These are phyloP conservation scores for Dipteronia sinensis DNA, from an alignment of 345 rosid genomes.

Conservation along the genomic window DNA sequence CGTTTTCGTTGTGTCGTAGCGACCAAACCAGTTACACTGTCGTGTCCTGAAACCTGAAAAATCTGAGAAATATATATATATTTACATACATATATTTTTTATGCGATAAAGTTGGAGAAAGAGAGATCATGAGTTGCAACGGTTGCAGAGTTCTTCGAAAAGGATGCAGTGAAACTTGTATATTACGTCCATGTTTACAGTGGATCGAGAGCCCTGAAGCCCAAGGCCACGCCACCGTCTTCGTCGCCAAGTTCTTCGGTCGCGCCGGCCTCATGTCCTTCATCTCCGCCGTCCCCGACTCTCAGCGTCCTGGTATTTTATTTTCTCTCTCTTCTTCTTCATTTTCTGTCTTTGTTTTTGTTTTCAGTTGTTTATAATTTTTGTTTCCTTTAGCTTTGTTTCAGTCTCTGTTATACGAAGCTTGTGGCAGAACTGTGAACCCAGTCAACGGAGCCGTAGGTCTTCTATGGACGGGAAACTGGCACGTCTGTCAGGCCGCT, in stretches of 20 bases:
- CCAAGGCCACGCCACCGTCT: slow-evolving; percentile 96
- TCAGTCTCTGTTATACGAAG: slow-evolving; percentile 85
- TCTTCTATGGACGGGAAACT: slow-evolving; percentile 85
- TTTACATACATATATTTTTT: background rate
- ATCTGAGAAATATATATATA: background rate
- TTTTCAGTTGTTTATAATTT: slow-evolving; percentile 6
- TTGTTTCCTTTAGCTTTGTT: slow-evolving; percentile 71
- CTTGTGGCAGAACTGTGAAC: slow-evolving; percentile 93
- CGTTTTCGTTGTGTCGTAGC: background rate
- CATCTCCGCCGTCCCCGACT: slow-evolving; percentile 87
- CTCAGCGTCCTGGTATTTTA: slow-evolving; percentile 76
- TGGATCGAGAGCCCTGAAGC: slow-evolving; percentile 92
- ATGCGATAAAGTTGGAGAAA: slow-evolving; percentile 10
- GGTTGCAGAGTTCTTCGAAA: slow-evolving; percentile 95
- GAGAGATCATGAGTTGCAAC: slow-evolving; percentile 89
- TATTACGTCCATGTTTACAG: slow-evolving; percentile 84
- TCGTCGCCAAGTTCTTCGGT: slow-evolving; percentile 97
- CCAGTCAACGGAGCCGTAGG: slow-evolving; percentile 98
- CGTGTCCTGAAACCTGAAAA: background rate
- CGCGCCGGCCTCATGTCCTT: slow-evolving; percentile 98
- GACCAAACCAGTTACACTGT: background rate
- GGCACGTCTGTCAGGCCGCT: slow-evolving; percentile 88
- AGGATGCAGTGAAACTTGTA: slow-evolving; percentile 94
- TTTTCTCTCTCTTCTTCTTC: too few species aligned
- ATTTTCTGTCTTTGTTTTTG: background rate